Evolutionary conservation across 768 basidiomycete species (phyloP).

Genomic region (Boletus subcaerulescens): DNA sequence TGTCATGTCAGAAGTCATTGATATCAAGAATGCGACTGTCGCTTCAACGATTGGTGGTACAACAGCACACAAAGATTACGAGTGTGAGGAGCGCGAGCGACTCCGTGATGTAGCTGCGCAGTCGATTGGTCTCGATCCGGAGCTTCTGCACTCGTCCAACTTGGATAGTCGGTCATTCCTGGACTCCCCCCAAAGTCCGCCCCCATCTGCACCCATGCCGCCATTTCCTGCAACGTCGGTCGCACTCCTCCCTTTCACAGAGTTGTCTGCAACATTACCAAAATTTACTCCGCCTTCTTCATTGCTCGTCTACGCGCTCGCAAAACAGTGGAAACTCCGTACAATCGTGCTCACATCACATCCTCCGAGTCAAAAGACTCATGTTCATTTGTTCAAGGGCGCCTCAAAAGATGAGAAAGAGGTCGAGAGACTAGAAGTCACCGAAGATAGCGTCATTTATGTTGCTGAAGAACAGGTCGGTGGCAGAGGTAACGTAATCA

Average conservation of each 20-base stretch:
- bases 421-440: constrained; percentile 71
- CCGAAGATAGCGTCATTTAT: constrained; percentile 73
- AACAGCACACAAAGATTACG: constrained; percentile 41
- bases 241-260: constrained; percentile 49
- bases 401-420: constrained; percentile 59
- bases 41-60: constrained; percentile 24
- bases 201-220: constrained; percentile 33
- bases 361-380: constrained; percentile 36
- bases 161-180: constrained; percentile 12
- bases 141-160: constrained; percentile 40
- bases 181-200: constrained; percentile 16
- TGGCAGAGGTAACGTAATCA: constrained; percentile 53
- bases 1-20: constrained; percentile 67
- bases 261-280: constrained; percentile 52
- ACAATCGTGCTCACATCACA: constrained; percentile 57
- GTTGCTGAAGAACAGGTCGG: constrained; percentile 56
- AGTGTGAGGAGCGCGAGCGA: constrained; percentile 73
- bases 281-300: constrained; percentile 70
- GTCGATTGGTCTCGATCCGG: constrained; percentile 64
- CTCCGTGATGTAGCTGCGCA: constrained; percentile 73
- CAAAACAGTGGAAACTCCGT: constrained; percentile 70
- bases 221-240: constrained; percentile 60
- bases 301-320: constrained; percentile 67
- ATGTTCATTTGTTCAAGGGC: constrained; percentile 75
- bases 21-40: constrained; percentile 43